A percentile compares a stretch with the other conserved stretches of the same genome.
phyloP scores from a whole-genome alignment of 768 basidiomycete genomes.

The Kwoniella bestiolae region DNA sequence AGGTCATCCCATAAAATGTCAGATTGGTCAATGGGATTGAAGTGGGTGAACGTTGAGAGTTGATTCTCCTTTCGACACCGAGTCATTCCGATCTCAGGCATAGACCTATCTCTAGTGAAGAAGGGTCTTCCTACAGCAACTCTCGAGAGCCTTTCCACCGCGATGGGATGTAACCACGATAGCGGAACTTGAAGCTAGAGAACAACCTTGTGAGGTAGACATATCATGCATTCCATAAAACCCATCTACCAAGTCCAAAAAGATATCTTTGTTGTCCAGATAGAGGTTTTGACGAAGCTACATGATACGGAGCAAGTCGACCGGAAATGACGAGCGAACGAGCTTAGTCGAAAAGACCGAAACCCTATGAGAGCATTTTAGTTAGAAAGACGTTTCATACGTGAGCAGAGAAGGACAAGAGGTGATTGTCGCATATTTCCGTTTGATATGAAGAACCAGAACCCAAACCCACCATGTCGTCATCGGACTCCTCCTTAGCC shows the following conservation, averaged over 20 bases:
- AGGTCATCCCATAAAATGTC: too few relatives aligned
- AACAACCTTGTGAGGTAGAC: constrained; percentile 14
- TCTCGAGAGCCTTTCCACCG: too few relatives aligned
- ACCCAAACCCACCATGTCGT: constrained; percentile 87
- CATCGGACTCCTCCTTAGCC: constrained; percentile 88
- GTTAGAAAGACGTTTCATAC: not conserved
- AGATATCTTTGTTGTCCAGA: not conserved
- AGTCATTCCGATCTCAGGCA: too few relatives aligned
- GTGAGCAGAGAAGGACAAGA: not conserved
- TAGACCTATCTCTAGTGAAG: too few relatives aligned
- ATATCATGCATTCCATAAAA: constrained; percentile 22
- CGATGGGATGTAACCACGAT: too few relatives aligned
- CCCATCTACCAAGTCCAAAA: not conserved
- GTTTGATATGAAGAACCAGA: too few relatives aligned
- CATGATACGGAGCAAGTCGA: constrained; percentile 9
- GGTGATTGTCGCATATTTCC: too few relatives aligned
- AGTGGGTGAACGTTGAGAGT: too few relatives aligned
- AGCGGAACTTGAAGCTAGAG: too few relatives aligned
- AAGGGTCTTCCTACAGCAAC: too few relatives aligned
- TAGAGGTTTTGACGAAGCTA: not conserved
- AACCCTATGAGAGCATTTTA: constrained; percentile 64
- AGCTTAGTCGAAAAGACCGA: constrained; percentile 88
- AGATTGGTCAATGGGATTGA: too few relatives aligned
- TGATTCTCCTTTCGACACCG: too few relatives aligned
- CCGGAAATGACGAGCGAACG: constrained; percentile 15